Base-by-base conservation (phyloP, 345 rosid genomes). In the Populus simonii region DNA sequence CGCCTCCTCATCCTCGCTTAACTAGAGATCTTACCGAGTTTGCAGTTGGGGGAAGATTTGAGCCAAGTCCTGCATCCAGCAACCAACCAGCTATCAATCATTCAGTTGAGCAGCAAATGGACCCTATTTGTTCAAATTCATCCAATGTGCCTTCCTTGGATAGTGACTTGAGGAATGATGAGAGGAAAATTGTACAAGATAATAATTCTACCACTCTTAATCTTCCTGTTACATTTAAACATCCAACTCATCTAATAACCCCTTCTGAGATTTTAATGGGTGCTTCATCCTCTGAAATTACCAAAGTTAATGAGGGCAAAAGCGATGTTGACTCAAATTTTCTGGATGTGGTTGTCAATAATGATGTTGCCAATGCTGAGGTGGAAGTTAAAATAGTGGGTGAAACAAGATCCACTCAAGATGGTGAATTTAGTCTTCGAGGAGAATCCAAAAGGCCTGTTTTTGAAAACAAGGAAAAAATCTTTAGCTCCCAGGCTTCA, bases 211-310 rank as follows among this genome's bases (percentile, higher is more conserved):
- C 67, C 43, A 78, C 79, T 36, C 85, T 78, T 74, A 86, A 84
- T 82, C 84, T 84, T 18, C 83, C 90, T 72, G 76, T 80, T 18
- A 79, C 80, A 71, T 93, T 89, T 80, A 91, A 88, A 79, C 95
- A 82, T 74, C 97, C 97, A 74, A 89, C 97, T 77, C 98, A 90
- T 86, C 84, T 92, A 74, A 83, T 94, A 79, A 94, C 97, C 75
- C 98, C 96, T 31, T 88, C 94, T 36, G 96, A 94, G 84, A 86
- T 94, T 70, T 72, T 91, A 80, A 85, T 84, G 92, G 88, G 89
- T 11, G 83, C 82, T 80, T 79, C 93, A 16, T 86, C 96, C n/a
- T 77, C 94, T 75, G 92, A 89, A 76, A 76, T 82, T 65, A 78
- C 85, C 72, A 83, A 78, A 79, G 78, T 80, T 73, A 83, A 79